phyloP scores from a whole-genome alignment of 1,284 basidiomycete species.

The Ceratobasidium sp. region DNA sequence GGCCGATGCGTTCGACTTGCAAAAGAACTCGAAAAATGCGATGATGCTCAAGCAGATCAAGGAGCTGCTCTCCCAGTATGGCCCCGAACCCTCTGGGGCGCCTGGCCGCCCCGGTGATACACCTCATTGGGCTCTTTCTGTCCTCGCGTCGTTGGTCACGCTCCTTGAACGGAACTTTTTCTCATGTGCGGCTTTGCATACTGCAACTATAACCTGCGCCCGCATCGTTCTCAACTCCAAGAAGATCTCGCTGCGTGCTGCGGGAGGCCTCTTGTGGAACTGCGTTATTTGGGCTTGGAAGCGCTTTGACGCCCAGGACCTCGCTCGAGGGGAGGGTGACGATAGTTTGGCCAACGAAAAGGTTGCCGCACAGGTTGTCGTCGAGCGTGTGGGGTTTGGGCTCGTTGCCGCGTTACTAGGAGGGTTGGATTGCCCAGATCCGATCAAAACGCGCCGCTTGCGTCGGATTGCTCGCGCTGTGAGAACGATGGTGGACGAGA shows the following conservation, averaged over 20 bases:
- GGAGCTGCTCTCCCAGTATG: constrained; percentile 23
- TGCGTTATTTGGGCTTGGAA: constrained; percentile 38
- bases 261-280: constrained; percentile 34
- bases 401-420: constrained; percentile 15
- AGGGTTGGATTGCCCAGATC: not conserved
- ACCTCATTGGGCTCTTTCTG: constrained; percentile 39
- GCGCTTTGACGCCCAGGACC: constrained; percentile 8
- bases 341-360: constrained; percentile 22
- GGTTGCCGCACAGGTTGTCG: constrained; percentile 19
- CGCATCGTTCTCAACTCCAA: constrained; percentile 15
- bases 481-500: constrained; percentile 8
- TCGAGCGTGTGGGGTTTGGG: constrained; percentile 18
- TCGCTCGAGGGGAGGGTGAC: not conserved
- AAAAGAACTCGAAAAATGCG: constrained; percentile 17
- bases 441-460: constrained; percentile 6
- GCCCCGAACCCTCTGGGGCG: constrained; percentile 9
- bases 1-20: constrained; percentile 22
- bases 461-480: constrained; percentile 2
- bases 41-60: constrained; percentile 28
- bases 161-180: constrained; percentile 35
- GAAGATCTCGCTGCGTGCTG: constrained; percentile 30
- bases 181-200: constrained; percentile 18
- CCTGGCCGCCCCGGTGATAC: constrained; percentile 16
- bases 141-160: constrained; percentile 38
- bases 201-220: constrained; percentile 18